These are phyloP conservation scores for Leptographium radiaticola DNA, from an alignment of 2,329 filamentous ascomycete species.

Conservation along the genomic window DNA sequence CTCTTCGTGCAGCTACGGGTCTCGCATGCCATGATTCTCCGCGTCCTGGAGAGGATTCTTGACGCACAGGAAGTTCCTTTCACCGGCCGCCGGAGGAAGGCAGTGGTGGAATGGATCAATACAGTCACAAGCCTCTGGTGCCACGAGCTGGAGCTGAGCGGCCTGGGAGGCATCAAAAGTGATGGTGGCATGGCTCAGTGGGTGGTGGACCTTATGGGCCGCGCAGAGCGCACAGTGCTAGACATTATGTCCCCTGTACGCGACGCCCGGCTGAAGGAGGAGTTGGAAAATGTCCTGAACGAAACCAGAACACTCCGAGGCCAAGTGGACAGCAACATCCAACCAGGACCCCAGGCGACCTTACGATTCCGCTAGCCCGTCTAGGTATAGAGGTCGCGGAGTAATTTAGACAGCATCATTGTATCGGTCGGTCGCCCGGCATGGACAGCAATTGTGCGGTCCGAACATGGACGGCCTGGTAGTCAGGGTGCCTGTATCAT, in stretches of 20 bases:
- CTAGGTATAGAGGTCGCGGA: no score
- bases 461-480: not conserved
- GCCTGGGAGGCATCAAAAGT: slow-evolving; percentile 21
- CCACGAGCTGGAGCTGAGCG: slow-evolving; percentile 33
- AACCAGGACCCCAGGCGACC: slow-evolving; percentile 5
- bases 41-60: slow-evolving; percentile 42
- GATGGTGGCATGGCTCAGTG: slow-evolving; percentile 26
- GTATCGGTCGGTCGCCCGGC: not conserved
- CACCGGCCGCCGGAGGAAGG: slow-evolving; percentile 33
- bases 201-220: slow-evolving; percentile 35
- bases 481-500: not conserved
- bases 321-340: slow-evolving; percentile 12
- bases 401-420: not conserved
- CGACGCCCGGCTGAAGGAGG: slow-evolving; percentile 7
- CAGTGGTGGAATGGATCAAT: slow-evolving; percentile 42
- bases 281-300: slow-evolving; percentile 13
- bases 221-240: slow-evolving; percentile 33
- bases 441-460: not conserved
- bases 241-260: slow-evolving; percentile 21
- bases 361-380: slow-evolving; percentile 8
- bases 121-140: slow-evolving; percentile 36
- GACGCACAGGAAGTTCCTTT: slow-evolving; percentile 48
- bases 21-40: slow-evolving; percentile 41
- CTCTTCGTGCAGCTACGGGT: slow-evolving; percentile 43
- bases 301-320: slow-evolving; percentile 12